Conservation (phyloP, 257 asterid species). For the Euphrasia confusa region DNA sequence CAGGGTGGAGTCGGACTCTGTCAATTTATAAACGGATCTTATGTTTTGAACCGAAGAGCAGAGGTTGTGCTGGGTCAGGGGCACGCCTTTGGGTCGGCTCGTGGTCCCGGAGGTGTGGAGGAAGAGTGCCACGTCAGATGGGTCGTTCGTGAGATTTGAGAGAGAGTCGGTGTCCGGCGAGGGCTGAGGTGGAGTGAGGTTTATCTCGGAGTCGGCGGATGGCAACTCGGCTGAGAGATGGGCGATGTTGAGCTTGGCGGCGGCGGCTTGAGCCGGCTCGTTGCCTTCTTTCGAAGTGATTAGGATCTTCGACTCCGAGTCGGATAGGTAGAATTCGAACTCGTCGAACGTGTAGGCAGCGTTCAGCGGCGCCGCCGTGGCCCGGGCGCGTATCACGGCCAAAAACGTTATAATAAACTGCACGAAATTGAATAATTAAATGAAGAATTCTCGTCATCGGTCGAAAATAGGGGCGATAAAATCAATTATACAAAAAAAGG, state of each 20-base stretch:
- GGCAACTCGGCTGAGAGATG: constrained; percentile 56
- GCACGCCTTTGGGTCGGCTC: constrained; percentile 97
- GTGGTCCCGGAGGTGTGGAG: constrained; percentile 99
- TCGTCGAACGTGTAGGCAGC: constrained; percentile 97
- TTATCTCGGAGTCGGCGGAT: constrained; percentile 41
- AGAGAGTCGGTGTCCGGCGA: constrained; percentile 32
- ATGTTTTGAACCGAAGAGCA: constrained; percentile 72
- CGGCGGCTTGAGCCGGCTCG: constrained; percentile 84
- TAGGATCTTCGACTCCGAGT: constrained; percentile 74
- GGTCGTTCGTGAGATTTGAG: constrained; percentile 51
- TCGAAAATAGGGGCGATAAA: constrained; percentile 16
- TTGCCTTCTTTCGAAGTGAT: constrained; percentile 77
- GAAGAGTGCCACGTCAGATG: constrained; percentile 75
- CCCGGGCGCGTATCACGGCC: constrained; percentile 79
- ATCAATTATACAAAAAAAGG: constrained; percentile 2
- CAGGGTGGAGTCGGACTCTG: constrained; percentile 76
- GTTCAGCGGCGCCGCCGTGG: constrained; percentile 93
- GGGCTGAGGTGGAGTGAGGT: constrained; percentile 37
- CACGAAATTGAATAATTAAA: constrained; percentile 21
- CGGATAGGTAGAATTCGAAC: constrained; percentile 83
- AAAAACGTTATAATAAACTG: constrained; percentile 81
- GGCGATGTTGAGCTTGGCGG: constrained; percentile 69
- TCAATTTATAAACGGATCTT: constrained; percentile 61
- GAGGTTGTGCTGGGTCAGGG: constrained; percentile 73
- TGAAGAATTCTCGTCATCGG: too few relatives aligned